Evolutionary conservation across 2,329 filamentous ascomycete genomes (phyloP), one percentile per base, ranked within the genome.

Genomic region (Talaromyces sp.): DNA sequence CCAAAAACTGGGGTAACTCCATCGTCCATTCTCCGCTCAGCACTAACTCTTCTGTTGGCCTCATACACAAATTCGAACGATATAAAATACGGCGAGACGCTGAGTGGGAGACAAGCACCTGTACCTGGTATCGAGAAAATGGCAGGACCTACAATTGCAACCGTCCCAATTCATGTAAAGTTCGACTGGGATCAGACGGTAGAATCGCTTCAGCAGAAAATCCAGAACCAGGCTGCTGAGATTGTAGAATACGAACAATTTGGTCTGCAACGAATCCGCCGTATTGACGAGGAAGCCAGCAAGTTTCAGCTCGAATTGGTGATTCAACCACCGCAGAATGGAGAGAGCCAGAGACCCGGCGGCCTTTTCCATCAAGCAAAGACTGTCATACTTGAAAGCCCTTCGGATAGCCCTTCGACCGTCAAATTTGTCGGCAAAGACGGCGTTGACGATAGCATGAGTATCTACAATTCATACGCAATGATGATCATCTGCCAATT

Each of bases 171-270:
- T 17, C 70, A 77, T 8, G 52, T 79, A 9, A 69, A 68, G 33
- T 65, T 78, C 6, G 64, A 77, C 63, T 68, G 73, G n/a, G 35
- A 69, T 65, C 71, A 78, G 50, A 75, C 74, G 37, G 73, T 76
- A 1, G 70, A 74, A 0, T 79, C 84, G 37, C 87, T 83, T 66
- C 75, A 88, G 4, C 79, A 83, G 54, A 73, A 77, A 3, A 79
- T 89, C 5, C 86, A 88, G 45, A 75, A 82, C 25, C 79, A 83
- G 63, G 83, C 81, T 0, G 76, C 85, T 0, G 75, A 79, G 7
- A 80, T 84, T 58, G 86, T 87, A 2, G 82, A 84, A 0, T 83
- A 87, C 69, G 85, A 89, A 74, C 86, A 89, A 71, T 80, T 84
- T 15, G 79, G 79, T 6, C 56, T 81, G 17, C 78, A 79, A 60